phyloP scores from a whole-genome alignment of 1,284 basidiomycete species.

The Bjerkandera adusta region DNA sequence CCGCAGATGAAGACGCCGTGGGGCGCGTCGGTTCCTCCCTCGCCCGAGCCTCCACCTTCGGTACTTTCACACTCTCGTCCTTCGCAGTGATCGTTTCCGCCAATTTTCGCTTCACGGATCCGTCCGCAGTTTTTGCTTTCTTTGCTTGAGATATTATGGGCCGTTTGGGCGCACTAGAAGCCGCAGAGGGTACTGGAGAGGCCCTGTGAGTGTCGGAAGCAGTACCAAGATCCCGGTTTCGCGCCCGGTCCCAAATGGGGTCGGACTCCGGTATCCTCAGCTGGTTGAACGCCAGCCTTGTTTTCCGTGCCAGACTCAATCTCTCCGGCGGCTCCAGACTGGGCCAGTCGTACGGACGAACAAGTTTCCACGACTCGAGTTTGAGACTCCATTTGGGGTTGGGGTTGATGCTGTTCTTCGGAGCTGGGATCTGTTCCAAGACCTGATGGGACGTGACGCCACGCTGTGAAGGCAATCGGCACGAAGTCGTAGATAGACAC shows the following conservation, averaged over 20 bases:
- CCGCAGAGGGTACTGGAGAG: background rate
- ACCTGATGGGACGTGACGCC: slow-evolving; percentile 47
- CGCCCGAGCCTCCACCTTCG: slow-evolving; percentile 23
- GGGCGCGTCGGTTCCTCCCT: slow-evolving; percentile 24
- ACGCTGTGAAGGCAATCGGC: slow-evolving; percentile 6
- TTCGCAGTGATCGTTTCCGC: slow-evolving; percentile 42
- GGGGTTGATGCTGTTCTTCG: slow-evolving; percentile 34
- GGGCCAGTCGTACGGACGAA: slow-evolving; percentile 63
- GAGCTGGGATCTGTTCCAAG: slow-evolving; percentile 40
- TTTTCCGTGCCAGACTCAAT: slow-evolving; percentile 44
- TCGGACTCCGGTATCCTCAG: slow-evolving; percentile 56
- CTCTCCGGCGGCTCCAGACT: slow-evolving; percentile 45
- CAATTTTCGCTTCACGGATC: slow-evolving; percentile 22
- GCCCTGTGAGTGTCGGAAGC: slow-evolving; percentile 2
- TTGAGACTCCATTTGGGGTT: slow-evolving; percentile 51
- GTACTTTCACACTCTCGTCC: slow-evolving; percentile 44
- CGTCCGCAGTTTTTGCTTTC: slow-evolving; percentile 36
- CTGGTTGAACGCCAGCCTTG: slow-evolving; percentile 41
- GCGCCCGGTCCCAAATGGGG: slow-evolving; percentile 49
- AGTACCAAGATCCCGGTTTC: slow-evolving; percentile 21
- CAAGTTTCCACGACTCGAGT: slow-evolving; percentile 55
- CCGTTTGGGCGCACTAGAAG: slow-evolving; percentile 7
- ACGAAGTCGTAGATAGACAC: slow-evolving; percentile 18
- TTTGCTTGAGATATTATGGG: slow-evolving; percentile 31
- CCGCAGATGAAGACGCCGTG: slow-evolving; percentile 17